These are phyloP conservation scores for Schizophyllum amplum DNA, from an alignment of 1,284 basidiomycete genomes.

Conservation along the genomic window DNA sequence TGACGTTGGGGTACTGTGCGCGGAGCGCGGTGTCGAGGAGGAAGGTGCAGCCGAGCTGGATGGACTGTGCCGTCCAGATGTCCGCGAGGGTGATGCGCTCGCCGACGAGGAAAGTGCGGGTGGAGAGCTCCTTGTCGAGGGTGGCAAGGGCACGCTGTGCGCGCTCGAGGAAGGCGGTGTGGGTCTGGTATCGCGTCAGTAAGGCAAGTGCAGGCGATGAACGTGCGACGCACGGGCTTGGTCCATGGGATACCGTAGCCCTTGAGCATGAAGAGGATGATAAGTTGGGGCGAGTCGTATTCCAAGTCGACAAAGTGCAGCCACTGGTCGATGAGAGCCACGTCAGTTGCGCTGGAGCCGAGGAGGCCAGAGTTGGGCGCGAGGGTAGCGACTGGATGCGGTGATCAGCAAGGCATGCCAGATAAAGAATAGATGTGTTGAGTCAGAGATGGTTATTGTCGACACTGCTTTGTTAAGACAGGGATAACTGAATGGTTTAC, in stretches of 20 bases:
- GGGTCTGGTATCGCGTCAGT: slow-evolving; percentile 35
- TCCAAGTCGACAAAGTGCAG: slow-evolving; percentile 34
- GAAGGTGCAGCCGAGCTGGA: slow-evolving; percentile 40
- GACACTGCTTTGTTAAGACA: slow-evolving; percentile 55
- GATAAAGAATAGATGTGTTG: background rate
- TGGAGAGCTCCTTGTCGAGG: slow-evolving; percentile 69
- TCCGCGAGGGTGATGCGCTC: slow-evolving; percentile 95
- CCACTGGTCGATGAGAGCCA: slow-evolving; percentile 42
- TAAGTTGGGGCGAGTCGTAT: slow-evolving; percentile 22
- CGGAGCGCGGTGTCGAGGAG: slow-evolving; percentile 63
- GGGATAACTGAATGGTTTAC: slow-evolving; percentile 44
- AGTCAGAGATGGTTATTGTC: slow-evolving; percentile 34
- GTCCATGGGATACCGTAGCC: slow-evolving; percentile 39
- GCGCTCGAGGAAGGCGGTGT: slow-evolving; percentile 44
- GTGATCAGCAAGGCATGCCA: background rate
- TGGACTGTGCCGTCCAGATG: slow-evolving; percentile 56
- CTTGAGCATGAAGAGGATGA: slow-evolving; percentile 35
- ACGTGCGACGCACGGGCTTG: slow-evolving; percentile 45
- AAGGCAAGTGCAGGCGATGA: background rate
- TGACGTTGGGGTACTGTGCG: slow-evolving; percentile 65
- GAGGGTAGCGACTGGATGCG: slow-evolving; percentile 51
- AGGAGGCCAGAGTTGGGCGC: slow-evolving; percentile 37
- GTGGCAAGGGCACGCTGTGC: slow-evolving; percentile 49
- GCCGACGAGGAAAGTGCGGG: slow-evolving; percentile 86
- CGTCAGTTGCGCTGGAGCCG: slow-evolving; percentile 28